phyloP scores from a whole-genome alignment of 345 rosid genomes.

The Firmiana major region DNA sequence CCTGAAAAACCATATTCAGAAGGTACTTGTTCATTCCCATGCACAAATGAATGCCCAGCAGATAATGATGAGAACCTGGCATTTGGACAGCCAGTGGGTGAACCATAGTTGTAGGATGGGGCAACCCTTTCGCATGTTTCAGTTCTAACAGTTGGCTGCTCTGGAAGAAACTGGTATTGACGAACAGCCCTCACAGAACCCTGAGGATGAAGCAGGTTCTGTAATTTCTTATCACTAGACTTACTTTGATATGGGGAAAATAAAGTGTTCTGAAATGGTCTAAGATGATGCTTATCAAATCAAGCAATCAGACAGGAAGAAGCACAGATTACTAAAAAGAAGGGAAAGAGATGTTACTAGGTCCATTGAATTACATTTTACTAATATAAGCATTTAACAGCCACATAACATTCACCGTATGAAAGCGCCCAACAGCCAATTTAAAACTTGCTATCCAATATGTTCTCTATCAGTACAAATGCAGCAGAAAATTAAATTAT shows the following conservation, averaged over 20 bases:
- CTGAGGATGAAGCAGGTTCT: slow-evolving; percentile 27
- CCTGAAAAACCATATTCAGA: slow-evolving; percentile 47
- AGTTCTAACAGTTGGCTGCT: slow-evolving; percentile 63
- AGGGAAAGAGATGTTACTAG: neutral
- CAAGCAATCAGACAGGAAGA: neutral
- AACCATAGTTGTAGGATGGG: slow-evolving; percentile 38
- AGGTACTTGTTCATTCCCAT: slow-evolving; percentile 33
- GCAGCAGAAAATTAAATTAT: neutral
- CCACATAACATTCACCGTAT: neutral
- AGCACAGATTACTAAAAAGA: neutral
- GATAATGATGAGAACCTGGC: slow-evolving; percentile 38
- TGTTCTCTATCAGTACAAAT: neutral
- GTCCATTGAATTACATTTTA: neutral
- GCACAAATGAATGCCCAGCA: slow-evolving; percentile 27
- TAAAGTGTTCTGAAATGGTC: neutral
- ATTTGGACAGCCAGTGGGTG: slow-evolving; percentile 38
- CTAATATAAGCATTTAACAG: neutral
- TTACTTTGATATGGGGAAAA: neutral
- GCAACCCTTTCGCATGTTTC: slow-evolving; percentile 54
- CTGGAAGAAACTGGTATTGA: slow-evolving; percentile 88
- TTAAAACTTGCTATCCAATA: neutral
- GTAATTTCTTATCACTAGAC: neutral
- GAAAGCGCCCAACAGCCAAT: neutral
- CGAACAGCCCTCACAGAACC: slow-evolving; percentile 52
- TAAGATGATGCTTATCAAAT: neutral